Conservation (phyloP, 768 basidiomycete species). For the Calocybe indica region DNA sequence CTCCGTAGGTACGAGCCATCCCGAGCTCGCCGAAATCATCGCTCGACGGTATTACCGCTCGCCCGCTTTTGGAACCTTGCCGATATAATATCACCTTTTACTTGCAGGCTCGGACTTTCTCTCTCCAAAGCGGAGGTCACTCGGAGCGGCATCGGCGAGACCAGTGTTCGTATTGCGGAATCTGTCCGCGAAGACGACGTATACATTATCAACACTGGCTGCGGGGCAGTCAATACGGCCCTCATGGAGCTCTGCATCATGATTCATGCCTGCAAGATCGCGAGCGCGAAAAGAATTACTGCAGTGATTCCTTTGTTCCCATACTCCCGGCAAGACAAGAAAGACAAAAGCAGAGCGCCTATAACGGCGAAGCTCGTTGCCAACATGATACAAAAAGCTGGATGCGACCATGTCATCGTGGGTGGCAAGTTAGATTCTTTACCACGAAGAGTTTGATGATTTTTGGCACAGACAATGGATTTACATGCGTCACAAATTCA, state of each 20-base stretch:
- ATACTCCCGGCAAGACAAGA: constrained; percentile 97
- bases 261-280: constrained; percentile 99
- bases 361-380: constrained; percentile 98
- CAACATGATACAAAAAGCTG: constrained; percentile 90
- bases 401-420: constrained; percentile 96
- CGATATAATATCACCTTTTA: constrained; percentile 7
- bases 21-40: constrained; percentile 90
- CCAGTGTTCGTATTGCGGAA: constrained; percentile 85
- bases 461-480: constrained; percentile 80
- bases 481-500: constrained; percentile 98
- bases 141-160: constrained; percentile 87
- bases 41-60: constrained; percentile 69
- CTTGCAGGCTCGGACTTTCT: constrained; percentile 76
- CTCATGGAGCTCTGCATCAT: constrained; percentile 99
- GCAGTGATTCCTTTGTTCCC: constrained; percentile 98
- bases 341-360: constrained; percentile 97
- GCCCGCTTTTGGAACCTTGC: constrained; percentile 6
- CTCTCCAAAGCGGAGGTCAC: constrained; percentile 85
- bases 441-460: constrained; percentile 7
- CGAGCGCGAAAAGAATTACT: constrained; percentile 96
- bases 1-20: constrained; percentile 82
- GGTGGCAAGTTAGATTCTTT: constrained; percentile 23
- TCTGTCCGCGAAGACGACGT: constrained; percentile 98
- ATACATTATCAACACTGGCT: constrained; percentile 95
- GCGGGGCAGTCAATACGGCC: constrained; percentile 82